Base-by-base conservation (phyloP, 768 basidiomycete species). In the Suillus plorans region DNA sequence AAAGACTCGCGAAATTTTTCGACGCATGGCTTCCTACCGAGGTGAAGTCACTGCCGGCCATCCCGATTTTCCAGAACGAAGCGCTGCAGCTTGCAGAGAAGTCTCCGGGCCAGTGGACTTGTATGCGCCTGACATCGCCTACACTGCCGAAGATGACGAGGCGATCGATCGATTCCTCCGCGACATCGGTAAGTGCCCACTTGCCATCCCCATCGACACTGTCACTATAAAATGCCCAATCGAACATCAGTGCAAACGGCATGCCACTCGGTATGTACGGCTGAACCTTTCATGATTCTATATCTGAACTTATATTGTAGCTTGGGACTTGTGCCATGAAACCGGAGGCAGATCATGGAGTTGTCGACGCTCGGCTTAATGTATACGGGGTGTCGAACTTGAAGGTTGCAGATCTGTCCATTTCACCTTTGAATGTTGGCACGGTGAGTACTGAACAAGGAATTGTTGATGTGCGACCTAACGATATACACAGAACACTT, bases 271-370 rank as follows among this genome's bases (percentile, higher is more conserved):
- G 78, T 78, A 64, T 58, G 63, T 60, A 39, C 37, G 28, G 18
- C 8, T 13, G 0, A 10, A 39, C 28, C 57, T 53, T 9, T 0
- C 12, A 41, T 56, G 1, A 53, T 12, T 39, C 22, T 2, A 8
- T 7, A 58, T 16, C 47, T 28, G 63, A 13, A n/a, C n/a, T n/a
- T n/a, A n/a, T n/a, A n/a, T 2, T 49, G 2, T 63, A 88, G 86
- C 78, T 87, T 16, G 88, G 88, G 45, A 89, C 88, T 0, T 89
- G 87, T 64, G 83, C 86, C 1, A 89, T 90, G 88, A 88, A 87
- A 70, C 80, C 86, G 4, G 80, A 82, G 22, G 79, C 84, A 18
- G 63, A 80, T 47, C 83, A 81, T 5, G 89, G 88, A 16, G 89
- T 90, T 4, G 86, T 91, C 10, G 86, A 91, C 69, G 61, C 82